Conservation (phyloP, 441 rosid genomes). For the Brassica hybrid region DNA sequence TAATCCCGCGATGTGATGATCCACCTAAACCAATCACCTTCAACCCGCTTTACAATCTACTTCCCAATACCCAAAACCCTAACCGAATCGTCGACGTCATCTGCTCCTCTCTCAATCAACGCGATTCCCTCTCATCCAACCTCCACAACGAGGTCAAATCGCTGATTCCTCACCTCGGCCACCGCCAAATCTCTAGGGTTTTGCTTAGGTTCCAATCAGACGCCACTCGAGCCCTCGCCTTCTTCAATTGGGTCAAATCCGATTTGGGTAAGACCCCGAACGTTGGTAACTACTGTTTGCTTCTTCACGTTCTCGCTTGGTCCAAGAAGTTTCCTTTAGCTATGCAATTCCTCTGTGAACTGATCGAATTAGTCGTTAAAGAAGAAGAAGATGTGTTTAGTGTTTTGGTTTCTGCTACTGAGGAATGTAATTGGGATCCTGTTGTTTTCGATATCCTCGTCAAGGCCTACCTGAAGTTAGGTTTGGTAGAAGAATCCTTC, state of each 20-base stretch:
- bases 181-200: conserved; percentile 75
- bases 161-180: conserved; percentile 66
- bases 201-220: conserved; percentile 86
- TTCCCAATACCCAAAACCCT: conserved; percentile 57
- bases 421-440: conserved; percentile 86
- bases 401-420: conserved; percentile 56
- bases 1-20: conserved; percentile 38
- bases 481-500: conserved; percentile 56
- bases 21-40: conserved; percentile 39
- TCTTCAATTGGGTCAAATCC: conserved; percentile 76
- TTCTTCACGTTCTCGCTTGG: conserved; percentile 71
- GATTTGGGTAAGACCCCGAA: conserved; percentile 61
- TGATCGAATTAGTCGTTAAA: conserved; percentile 48
- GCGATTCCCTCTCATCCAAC: conserved; percentile 38
- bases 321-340: conserved; percentile 63
- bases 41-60: conserved; percentile 70
- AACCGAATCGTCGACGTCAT: conserved; percentile 68
- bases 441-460: conserved; percentile 78
- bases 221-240: conserved; percentile 58
- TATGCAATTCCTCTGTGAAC: conserved; percentile 63
- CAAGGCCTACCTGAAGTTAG: conserved; percentile 69
- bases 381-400: conserved; percentile 52
- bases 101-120: conserved; percentile 60
- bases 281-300: conserved; percentile 54
- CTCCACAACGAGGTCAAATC: conserved; percentile 46